Percentiles rank a stretch among this genome's conserved stretches.
Conservation (phyloP, 441 rosid genomes). For the Euphorbia schlechtendalii region DNA sequence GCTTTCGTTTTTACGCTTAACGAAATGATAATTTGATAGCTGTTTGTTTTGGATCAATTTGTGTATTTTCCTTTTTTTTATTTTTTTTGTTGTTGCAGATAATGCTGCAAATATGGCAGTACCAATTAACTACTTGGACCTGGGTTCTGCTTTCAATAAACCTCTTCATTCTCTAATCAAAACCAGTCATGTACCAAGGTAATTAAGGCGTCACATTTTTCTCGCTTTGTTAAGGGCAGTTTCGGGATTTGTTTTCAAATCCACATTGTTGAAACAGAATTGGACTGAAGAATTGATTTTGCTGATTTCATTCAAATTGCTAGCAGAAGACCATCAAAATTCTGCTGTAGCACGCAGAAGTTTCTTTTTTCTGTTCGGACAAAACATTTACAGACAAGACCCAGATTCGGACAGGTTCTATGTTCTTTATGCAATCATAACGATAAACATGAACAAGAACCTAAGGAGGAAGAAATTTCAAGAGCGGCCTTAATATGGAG, state of each 20-base stretch:
- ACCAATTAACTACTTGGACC: constrained; percentile 5
- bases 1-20: background rate
- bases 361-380: background rate
- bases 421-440: constrained; percentile 2
- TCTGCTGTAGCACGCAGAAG: constrained; percentile 1
- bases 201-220: too few species aligned
- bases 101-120: constrained; percentile 17
- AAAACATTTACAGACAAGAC: constrained; percentile 14
- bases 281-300: too few species aligned
- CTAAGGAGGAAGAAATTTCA: constrained; percentile 37
- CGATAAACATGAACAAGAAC: constrained; percentile 18
- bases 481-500: constrained; percentile 71
- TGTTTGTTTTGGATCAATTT: background rate
- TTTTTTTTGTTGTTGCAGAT: constrained; percentile 11
- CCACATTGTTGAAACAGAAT: too few species aligned
- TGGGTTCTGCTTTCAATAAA: constrained; percentile 10
- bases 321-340: constrained; percentile 10
- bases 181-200: constrained; percentile 21
- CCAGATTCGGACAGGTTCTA: constrained; percentile 11
- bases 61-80: background rate
- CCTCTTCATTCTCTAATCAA: constrained; percentile 8
- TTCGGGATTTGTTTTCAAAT: too few species aligned
- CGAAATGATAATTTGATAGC: background rate
- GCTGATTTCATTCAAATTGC: constrained; percentile 9
- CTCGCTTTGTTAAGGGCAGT: too few species aligned